Percentiles rank a stretch among this genome's conserved stretches.
Evolutionary conservation across 345 rosid genomes (phyloP).

Genomic region (Linum lewisii): DNA sequence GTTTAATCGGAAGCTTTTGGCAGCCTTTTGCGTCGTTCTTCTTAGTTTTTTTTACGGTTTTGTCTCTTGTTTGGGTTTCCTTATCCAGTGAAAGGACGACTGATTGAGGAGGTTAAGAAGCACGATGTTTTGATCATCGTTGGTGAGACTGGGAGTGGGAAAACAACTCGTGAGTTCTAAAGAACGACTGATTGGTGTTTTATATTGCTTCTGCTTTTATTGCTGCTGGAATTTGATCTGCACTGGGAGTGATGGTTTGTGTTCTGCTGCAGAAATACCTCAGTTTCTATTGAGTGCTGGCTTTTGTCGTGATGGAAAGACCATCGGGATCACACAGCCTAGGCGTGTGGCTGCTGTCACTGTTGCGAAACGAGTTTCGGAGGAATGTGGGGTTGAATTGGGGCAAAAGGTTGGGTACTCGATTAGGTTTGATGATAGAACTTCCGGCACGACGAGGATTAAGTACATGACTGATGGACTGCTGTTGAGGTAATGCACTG

Average conservation of each 20-base stretch:
- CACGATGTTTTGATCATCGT: constrained; percentile 65
- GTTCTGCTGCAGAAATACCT: constrained; percentile 53
- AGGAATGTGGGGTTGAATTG: constrained; percentile 66
- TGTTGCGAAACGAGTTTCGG: constrained; percentile 78
- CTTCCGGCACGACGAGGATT: constrained; percentile 57
- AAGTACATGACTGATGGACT: constrained; percentile 94
- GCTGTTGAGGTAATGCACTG: constrained; percentile 46
- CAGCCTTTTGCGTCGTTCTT: background rate
- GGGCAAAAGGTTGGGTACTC: constrained; percentile 87
- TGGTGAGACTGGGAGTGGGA: constrained; percentile 97
- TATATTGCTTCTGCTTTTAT: constrained; percentile 3
- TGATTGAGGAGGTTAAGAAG: constrained; percentile 58
- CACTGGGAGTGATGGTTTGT: background rate
- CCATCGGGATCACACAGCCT: constrained; percentile 77
- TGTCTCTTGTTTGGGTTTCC: constrained; percentile 7
- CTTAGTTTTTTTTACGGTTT: background rate
- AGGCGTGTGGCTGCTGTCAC: constrained; percentile 92
- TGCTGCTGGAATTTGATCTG: background rate
- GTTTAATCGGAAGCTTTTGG: background rate
- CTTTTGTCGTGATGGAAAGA: constrained; percentile 62
- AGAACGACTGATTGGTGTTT: too few relatives aligned
- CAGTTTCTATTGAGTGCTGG: constrained; percentile 71
- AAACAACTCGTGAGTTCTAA: constrained; percentile 85
- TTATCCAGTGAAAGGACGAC: constrained; percentile 50
- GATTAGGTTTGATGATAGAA: constrained; percentile 67